These are phyloP conservation scores for Chloranthus sessilifolius DNA, from an alignment of 164 flowering plant species.

Conservation along the genomic window DNA sequence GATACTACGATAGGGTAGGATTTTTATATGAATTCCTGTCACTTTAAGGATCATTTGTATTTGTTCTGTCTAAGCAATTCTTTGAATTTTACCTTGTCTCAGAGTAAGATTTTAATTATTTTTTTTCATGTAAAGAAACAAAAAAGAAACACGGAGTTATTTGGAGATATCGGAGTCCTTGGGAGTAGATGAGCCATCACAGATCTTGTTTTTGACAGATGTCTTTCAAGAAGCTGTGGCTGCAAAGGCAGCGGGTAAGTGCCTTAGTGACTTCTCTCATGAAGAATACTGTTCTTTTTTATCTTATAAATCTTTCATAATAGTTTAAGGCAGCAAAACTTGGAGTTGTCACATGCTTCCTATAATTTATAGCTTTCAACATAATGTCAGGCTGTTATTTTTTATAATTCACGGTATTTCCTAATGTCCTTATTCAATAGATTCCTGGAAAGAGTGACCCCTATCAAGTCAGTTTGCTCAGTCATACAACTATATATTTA, in stretches of 20 bases:
- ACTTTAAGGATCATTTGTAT: not conserved
- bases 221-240: conserved; percentile 86
- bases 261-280: not conserved
- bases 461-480: no score
- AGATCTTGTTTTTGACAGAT: conserved; percentile 83
- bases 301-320: not conserved
- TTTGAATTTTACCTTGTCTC: not conserved
- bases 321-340: no score
- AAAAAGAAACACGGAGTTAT: conserved; percentile 75
- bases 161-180: conserved; percentile 63
- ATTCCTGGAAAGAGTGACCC: no score
- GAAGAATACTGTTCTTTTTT: not conserved
- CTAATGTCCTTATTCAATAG: no score
- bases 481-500: no score
- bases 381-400: no score
- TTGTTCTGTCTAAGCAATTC: not conserved
- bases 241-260: conserved; percentile 87
- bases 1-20: conserved; percentile 83
- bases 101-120: not conserved
- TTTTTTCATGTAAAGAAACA: conserved; percentile 43
- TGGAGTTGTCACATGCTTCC: no score
- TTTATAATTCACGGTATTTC: no score
- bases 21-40: not conserved
- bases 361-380: no score
- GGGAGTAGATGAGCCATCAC: conserved; percentile 81